Percentiles rank a stretch among this genome's conserved stretches.
These are phyloP conservation scores for Trichoderma hamatum DNA, from an alignment of 2,329 filamentous ascomycete species.

Conservation along the genomic window DNA sequence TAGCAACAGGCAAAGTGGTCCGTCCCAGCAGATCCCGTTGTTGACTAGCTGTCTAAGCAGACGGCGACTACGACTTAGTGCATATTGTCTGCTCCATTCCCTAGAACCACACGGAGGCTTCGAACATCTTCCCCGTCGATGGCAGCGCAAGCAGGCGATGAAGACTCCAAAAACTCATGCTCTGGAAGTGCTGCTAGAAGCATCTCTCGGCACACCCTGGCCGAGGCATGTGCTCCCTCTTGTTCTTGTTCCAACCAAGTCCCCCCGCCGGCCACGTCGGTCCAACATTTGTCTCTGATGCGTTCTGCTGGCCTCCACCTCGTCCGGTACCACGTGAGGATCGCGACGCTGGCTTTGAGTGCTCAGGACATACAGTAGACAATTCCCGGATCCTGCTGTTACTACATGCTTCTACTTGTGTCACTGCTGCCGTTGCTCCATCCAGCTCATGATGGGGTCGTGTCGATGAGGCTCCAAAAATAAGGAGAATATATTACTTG, in stretches of 20 bases:
- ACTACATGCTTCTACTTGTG: neutral
- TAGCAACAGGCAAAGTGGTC: slow-evolving; percentile 14
- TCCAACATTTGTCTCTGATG: slow-evolving; percentile 15
- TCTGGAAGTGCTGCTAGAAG: neutral
- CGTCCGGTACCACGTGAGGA: neutral
- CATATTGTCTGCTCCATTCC: slow-evolving; percentile 11
- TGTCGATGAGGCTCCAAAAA: slow-evolving; percentile 9
- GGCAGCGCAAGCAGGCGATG: neutral
- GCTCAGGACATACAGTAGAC: neutral
- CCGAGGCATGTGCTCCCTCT: slow-evolving; percentile 13
- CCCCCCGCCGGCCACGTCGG: slow-evolving; percentile 24
- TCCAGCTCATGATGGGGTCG: neutral
- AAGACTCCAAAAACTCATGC: neutral
- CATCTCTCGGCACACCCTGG: neutral
- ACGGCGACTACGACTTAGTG: slow-evolving; percentile 23
- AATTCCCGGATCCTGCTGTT: neutral
- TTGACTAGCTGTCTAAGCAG: slow-evolving; percentile 15
- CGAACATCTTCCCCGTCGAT: neutral
- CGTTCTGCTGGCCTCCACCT: slow-evolving; percentile 13
- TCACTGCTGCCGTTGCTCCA: neutral
- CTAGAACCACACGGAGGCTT: neutral
- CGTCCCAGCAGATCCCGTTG: slow-evolving; percentile 24
- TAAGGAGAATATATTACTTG: neutral
- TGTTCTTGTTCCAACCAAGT: slow-evolving; percentile 13
- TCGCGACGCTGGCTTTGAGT: neutral